Evolutionary conservation across 1,284 basidiomycete species (phyloP), one percentile per base, ranked within the genome.

Genomic region (Papiliotrema flavescens): DNA sequence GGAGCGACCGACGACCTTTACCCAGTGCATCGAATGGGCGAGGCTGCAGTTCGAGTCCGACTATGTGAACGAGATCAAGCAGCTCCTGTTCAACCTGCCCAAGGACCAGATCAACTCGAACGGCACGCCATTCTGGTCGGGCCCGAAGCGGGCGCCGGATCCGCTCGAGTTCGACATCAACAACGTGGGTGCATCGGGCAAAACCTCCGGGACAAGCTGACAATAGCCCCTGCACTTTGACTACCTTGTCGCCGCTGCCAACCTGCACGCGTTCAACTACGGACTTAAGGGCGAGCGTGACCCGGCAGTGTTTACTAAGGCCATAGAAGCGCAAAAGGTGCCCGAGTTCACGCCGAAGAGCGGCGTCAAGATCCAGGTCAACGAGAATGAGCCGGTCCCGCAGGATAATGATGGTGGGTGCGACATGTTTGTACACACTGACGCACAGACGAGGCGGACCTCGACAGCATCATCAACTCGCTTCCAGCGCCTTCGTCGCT

Each of bases 21-120:
- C 98, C 68, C 93, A 98, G 76, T 99, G 96, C 78, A 91, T 99
- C 67, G 80, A 88, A 56, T 99, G 96, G 96, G 96, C 96, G 22
- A 84, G 96, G 37, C 78, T 95, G 63, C 90, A 95, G 74, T 99
- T 98, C 67, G 94, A 99, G 79, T 85, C 88, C 61, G 91, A 91
- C 76, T 99, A 91, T 75, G 88, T 85, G 79, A 95, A 97, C 75
- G 85, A 89, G 54, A 98, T 99, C 73, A 86, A 85, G 62, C 96
- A 99, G 76, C 79, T 99, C 41, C 76, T 99, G 46, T 93, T 84
- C 82, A 97, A 91, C 76, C 80, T 99, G 64, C 96, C 96, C 7
- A 93, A 91, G 72, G 96, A 99, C 74, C 87, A 90, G 54, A 75
- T 86, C 54, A 93, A 93, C 15, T 90, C 84, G 69, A 88, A 86